Percentiles rank a stretch among this genome's conserved stretches.
Evolutionary conservation across 1,284 basidiomycete species (phyloP).

Genomic region (Trichosporon sp.): DNA sequence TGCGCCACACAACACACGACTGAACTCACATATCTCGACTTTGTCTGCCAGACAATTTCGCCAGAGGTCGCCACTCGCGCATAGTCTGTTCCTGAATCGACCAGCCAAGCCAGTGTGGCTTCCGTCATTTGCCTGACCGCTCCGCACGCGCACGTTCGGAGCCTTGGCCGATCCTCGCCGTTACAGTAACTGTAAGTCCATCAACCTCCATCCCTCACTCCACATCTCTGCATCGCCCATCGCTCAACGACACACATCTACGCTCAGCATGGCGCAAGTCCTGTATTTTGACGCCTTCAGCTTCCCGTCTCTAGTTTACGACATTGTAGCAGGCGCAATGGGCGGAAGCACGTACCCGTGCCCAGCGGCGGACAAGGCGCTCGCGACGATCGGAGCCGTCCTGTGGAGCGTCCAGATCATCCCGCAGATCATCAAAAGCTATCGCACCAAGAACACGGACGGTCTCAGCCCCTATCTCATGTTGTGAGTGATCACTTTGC

Average conservation of each 20-base stretch:
- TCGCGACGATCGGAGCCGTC: slow-evolving; percentile 93
- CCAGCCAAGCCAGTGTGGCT: not conserved
- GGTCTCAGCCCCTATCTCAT: slow-evolving; percentile 73
- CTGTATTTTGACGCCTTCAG: not conserved
- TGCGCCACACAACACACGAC: too few relatives aligned
- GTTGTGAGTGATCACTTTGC: slow-evolving; percentile 56
- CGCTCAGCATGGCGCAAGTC: not conserved
- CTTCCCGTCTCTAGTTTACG: not conserved
- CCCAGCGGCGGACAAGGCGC: slow-evolving; percentile 77
- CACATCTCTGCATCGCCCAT: not conserved
- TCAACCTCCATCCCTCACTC: not conserved
- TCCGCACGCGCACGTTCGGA: not conserved
- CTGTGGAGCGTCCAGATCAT: slow-evolving; percentile 60
- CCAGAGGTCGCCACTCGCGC: not conserved
- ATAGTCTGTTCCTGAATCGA: not conserved
- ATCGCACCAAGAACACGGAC: slow-evolving; percentile 69
- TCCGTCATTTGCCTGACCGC: not conserved
- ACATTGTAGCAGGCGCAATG: not conserved
- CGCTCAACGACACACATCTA: not conserved
- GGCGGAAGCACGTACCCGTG: slow-evolving; percentile 19
- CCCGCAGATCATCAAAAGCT: slow-evolving; percentile 71
- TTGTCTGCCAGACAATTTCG: not conserved
- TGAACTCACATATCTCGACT: not conserved
- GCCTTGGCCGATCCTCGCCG: not conserved
- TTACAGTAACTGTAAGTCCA: not conserved